Evolutionary conservation across 768 basidiomycete species (phyloP), one percentile per base, ranked within the genome.

Genomic region (Mycena alexandri): DNA sequence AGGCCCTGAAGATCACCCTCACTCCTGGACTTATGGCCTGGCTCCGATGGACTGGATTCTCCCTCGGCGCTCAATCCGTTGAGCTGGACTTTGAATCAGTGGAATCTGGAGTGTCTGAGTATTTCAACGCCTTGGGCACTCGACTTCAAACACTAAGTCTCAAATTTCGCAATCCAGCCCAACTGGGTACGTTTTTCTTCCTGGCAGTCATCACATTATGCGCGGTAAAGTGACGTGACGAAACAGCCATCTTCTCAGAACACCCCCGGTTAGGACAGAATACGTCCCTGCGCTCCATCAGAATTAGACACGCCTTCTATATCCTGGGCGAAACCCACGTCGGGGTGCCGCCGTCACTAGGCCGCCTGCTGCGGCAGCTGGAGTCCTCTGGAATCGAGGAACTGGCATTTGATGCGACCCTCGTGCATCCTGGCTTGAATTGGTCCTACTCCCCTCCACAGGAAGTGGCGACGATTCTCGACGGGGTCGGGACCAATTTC

Each of bases 21-120:
- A 51, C 42, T 9, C 10, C 41, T 17, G 48, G 6, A 6, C 14
- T 67, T 13, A 12, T 55, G 16, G 53, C 38, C 17, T 67, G 65
- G 59, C 59, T 67, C 25, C 25, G 29, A 29, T 61, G 43, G 59
- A 61, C 44, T 11, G 46, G 19, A 8, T 61, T 67, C 46, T 54
- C 44, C 11, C 53, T 67, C 21, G 36, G 46, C 14, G 59, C 65
- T 10, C 43, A 41, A 14, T 51, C 34, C 36, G 19, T 67, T 44
- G 53, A 56, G 11, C n/a, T 67, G n/a, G 24, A 48, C 11, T 25
- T 67, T 19, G 34, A 38, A 14, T 7, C 10, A 5, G 21, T 24
- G 16, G 42, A 44, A 36, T 1, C 24, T 8, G 44, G 12, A 4
- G 7, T 67, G 2, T 38, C 16, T 0, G 53, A 61, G 6, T 67